Percentiles rank a stretch among this genome's conserved stretches.
These are phyloP conservation scores for Haplosporangium gracile DNA, from an alignment of 192 early-diverging fungal genomes.

Conservation along the genomic window DNA sequence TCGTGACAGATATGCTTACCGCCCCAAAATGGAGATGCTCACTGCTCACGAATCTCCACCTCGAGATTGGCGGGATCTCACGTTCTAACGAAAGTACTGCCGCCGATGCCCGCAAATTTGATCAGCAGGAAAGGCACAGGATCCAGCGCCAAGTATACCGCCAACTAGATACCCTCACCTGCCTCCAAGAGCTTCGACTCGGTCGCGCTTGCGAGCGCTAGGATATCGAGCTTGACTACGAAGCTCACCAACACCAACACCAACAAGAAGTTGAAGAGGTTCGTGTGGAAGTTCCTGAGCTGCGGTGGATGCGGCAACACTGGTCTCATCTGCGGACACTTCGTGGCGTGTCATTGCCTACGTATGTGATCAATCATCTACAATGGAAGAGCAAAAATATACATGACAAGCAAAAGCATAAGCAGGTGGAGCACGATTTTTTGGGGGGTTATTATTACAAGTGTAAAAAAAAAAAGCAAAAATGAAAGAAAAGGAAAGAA, in stretches of 20 bases:
- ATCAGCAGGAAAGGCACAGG: neutral
- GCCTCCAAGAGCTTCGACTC: neutral
- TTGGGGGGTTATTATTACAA: neutral
- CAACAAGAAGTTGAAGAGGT: neutral
- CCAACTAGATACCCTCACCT: neutral
- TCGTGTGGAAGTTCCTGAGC: neutral
- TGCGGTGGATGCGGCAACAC: neutral
- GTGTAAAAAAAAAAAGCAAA: neutral
- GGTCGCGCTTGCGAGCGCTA: neutral
- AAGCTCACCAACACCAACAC: neutral
- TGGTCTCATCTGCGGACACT: neutral
- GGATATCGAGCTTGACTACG: neutral
- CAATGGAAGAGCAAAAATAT: neutral
- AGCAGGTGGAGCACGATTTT: neutral
- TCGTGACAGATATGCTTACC: neutral
- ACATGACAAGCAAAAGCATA: neutral
- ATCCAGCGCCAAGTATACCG: slow-evolving; percentile 1
- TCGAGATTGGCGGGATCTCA: neutral
- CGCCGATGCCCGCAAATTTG: neutral
- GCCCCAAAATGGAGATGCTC: neutral
- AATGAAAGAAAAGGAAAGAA: neutral
- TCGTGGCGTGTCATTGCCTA: neutral
- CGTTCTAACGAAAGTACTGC: neutral
- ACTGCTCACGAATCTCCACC: neutral
- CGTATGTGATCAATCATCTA: too few relatives aligned